A percentile compares a stretch with the other conserved stretches of the same genome.
Conservation (phyloP, 305 asterid genomes). For the Galium porrigens region DNA sequence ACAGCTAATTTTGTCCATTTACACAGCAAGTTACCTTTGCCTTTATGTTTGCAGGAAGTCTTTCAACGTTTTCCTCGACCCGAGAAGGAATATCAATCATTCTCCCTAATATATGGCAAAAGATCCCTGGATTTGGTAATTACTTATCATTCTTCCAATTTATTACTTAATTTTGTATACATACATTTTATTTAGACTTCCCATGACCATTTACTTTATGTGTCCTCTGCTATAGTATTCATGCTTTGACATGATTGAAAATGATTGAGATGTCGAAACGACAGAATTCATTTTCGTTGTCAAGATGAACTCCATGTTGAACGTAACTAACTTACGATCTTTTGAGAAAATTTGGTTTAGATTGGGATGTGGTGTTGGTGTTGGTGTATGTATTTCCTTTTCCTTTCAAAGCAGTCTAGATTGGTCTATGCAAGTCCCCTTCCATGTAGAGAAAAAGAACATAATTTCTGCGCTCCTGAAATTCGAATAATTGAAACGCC, state of each 20-base stretch:
- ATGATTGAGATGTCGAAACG: neutral
- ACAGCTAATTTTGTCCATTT: neutral
- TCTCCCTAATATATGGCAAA: conserved; percentile 53
- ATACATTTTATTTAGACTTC: neutral
- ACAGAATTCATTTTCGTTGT: neutral
- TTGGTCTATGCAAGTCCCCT: neutral
- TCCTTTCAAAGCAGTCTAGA: neutral
- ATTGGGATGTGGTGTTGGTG: neutral
- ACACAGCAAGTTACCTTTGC: neutral
- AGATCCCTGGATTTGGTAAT: conserved; percentile 62
- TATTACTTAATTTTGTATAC: neutral
- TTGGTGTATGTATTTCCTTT: neutral
- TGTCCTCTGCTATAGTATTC: neutral
- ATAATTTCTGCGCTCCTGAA: neutral
- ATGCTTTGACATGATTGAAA: conserved; percentile 7
- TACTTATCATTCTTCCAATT: conserved; percentile 2
- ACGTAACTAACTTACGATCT: neutral
- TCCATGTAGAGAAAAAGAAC: neutral
- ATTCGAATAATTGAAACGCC: neutral
- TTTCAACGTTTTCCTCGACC: conserved; percentile 66
- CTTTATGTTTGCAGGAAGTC: conserved; percentile 25
- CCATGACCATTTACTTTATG: neutral
- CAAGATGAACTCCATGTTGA: neutral
- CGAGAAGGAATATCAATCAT: conserved; percentile 70
- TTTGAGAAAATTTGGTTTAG: neutral